phyloP scores from a whole-genome alignment of 345 rosid genomes.

The Psidium friedrichsthalianum region DNA sequence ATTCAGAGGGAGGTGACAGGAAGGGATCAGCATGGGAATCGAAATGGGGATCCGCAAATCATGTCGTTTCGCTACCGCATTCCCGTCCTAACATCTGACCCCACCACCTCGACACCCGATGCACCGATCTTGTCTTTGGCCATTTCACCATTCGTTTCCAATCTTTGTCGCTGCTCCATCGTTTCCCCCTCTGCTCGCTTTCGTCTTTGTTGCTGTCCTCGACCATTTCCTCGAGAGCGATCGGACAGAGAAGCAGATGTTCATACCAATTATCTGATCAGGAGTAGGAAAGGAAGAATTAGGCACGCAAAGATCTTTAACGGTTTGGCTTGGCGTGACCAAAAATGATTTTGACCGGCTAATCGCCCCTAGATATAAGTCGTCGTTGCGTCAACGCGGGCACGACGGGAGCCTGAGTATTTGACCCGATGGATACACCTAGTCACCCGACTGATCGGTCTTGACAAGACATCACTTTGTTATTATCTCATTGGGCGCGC shows the following conservation, averaged over 20 bases:
- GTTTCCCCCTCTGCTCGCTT: not conserved
- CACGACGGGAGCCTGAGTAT: too few species aligned
- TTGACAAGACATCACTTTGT: not conserved
- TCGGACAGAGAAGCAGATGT: not conserved
- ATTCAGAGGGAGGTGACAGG: not conserved
- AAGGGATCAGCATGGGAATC: not conserved
- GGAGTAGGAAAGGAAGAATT: too few species aligned
- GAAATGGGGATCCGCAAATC: not conserved
- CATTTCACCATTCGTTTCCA: not conserved
- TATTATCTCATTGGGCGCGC: not conserved
- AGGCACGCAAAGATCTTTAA: too few species aligned
- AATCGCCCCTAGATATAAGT: not conserved
- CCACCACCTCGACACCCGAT: not conserved
- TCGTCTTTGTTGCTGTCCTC: not conserved
- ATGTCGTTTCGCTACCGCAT: not conserved
- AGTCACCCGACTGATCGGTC: accelerated
- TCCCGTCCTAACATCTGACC: not conserved
- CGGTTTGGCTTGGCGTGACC: not conserved
- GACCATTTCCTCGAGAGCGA: not conserved
- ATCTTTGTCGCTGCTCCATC: not conserved
- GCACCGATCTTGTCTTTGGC: not conserved
- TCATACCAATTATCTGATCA: not conserved
- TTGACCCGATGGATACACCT: not conserved
- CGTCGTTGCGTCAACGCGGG: too few species aligned
- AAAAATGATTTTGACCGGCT: not conserved